Base-by-base conservation (phyloP, 306 rosid species). In the Rosa chinensis region DNA sequence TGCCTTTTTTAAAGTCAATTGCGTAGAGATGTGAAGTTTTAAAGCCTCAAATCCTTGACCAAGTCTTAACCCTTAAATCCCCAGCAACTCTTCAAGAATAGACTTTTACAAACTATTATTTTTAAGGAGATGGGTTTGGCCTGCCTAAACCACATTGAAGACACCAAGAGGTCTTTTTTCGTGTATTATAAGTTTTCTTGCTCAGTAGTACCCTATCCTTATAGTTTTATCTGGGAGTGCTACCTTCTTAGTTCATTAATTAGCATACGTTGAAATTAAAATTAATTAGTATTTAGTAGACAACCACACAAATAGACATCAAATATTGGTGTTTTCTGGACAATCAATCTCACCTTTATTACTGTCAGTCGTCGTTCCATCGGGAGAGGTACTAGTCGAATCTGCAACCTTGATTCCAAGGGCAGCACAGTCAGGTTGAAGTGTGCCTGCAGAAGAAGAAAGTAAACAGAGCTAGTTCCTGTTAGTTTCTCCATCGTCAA, bases 351-450 rank as follows among this genome's bases (percentile, higher is more conserved):
- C 66, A 90, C 97, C 95, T 63, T 78, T 78, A 42, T 58, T 77
- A 0, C 10, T 75, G 7, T 45, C 76, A 16, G 20, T 70, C 8
- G 20, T 61, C 8, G 63, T 56, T 56, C 74, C 82, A 1, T 8
- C 43, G 1, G 78, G 1, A 17, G 70, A 32, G 70, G 70, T 35
- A 28, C 67, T 28, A 52, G 83, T 89, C 56, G 90, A 77, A 66
- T 88, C 39, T 5, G 82, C 75, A 85, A 92, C 91, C 80, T 77
- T 90, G 58, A 94, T 92, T 78, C 98, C 98, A 16, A 94, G 94
- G 49, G 40, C 85, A 5, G 90, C 85, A 72, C 98, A 94, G 73
- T 92, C 91, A 2, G 97, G 81, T 72, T 92, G 89, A 75, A 92
- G 86, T 5, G 97, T 86, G 81, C 98, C 98, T 94, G 67, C 17